A percentile compares a stretch with the other conserved stretches of the same genome.
Conservation (phyloP, 2,329 filamentous ascomycete species). For the Parastagonospora avenae region DNA sequence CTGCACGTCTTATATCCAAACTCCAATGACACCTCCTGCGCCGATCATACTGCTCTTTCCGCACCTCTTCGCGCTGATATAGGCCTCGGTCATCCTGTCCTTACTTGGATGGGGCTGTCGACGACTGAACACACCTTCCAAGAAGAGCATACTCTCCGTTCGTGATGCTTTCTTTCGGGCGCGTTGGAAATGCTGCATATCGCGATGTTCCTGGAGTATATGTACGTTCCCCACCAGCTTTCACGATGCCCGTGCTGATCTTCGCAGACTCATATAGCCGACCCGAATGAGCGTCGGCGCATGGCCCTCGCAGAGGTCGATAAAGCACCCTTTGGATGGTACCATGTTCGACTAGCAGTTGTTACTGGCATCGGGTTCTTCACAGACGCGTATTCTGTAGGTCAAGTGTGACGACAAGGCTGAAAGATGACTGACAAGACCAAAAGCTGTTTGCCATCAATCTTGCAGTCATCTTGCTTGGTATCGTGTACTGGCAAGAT, state of each 20-base stretch:
- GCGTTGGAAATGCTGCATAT: slow-evolving; percentile 39
- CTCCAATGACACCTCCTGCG: slow-evolving; percentile 5
- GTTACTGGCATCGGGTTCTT: slow-evolving; percentile 89
- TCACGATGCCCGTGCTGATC: slow-evolving; percentile 11
- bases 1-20: slow-evolving; percentile 10
- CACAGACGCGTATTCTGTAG: slow-evolving; percentile 72
- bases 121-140: slow-evolving; percentile 1
- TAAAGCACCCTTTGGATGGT: slow-evolving; percentile 55
- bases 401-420: background rate
- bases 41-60: slow-evolving; percentile 6
- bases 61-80: slow-evolving; percentile 3
- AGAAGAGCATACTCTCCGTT: slow-evolving; percentile 3
- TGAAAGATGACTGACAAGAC: slow-evolving; percentile 8
- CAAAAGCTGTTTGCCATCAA: slow-evolving; percentile 63
- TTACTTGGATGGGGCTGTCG: slow-evolving; percentile 1
- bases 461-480: slow-evolving; percentile 66
- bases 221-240: slow-evolving; percentile 10
- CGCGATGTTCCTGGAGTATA: slow-evolving; percentile 40
- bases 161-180: slow-evolving; percentile 34
- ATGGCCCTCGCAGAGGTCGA: slow-evolving; percentile 45
- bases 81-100: slow-evolving; percentile 5
- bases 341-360: slow-evolving; percentile 76
- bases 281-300: slow-evolving; percentile 44
- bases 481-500: slow-evolving; percentile 73
- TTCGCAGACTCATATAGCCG: slow-evolving; percentile 34